These are phyloP conservation scores for Oryza rufipogon DNA, from an alignment of 176 grass and related monocot genomes.

Conservation along the genomic window DNA sequence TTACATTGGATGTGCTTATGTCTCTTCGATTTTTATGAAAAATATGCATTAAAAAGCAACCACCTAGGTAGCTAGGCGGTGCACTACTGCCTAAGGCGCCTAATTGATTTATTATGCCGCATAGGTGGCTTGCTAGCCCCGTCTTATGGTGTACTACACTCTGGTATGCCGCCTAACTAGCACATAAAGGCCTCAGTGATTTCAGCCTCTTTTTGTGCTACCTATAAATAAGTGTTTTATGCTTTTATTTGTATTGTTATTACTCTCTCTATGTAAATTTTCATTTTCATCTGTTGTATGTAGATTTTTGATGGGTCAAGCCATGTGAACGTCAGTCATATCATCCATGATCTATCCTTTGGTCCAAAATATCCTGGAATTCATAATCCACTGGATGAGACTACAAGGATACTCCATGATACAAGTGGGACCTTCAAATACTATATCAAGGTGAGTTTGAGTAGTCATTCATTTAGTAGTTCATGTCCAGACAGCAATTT, in stretches of 20 bases:
- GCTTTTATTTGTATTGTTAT: not conserved
- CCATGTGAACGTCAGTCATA: slow-evolving; percentile 93
- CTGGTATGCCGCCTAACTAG: not conserved
- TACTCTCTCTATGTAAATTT: slow-evolving; percentile 28
- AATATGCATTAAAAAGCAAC: not conserved
- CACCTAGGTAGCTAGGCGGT: not conserved
- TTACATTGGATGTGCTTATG: not conserved
- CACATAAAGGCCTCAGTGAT: not conserved
- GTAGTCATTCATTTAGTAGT: slow-evolving; percentile 19
- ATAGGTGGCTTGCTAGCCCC: not conserved
- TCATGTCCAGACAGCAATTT: slow-evolving; percentile 2
- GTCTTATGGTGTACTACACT: not conserved
- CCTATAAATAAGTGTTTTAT: not conserved
- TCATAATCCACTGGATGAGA: slow-evolving; percentile 92
- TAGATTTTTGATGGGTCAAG: slow-evolving; percentile 94
- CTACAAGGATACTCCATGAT: slow-evolving; percentile 84
- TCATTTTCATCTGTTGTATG: slow-evolving; percentile 28
- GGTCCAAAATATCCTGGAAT: slow-evolving; percentile 93
- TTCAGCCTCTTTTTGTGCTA: not conserved
- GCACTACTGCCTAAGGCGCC: not conserved
- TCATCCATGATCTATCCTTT: slow-evolving; percentile 95
- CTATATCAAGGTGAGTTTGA: slow-evolving; percentile 94
- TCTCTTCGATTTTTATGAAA: not conserved
- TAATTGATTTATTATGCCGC: not conserved
- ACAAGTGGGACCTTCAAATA: slow-evolving; percentile 95